Conservation (phyloP, 176 grass and related monocot species). For the Areca catechu region DNA sequence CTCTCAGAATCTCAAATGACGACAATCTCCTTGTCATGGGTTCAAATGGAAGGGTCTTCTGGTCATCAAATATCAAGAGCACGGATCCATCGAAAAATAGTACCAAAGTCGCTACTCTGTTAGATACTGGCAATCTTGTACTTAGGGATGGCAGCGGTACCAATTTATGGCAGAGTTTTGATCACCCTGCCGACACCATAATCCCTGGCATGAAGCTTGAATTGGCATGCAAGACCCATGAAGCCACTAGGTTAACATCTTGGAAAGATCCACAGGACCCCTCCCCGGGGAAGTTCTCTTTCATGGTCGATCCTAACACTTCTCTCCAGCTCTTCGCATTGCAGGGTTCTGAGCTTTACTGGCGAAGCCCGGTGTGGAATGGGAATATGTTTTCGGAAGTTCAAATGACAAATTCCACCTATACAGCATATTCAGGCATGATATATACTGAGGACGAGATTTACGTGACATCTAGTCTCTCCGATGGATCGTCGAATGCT, state of each 20-base stretch:
- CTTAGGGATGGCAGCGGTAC: neutral
- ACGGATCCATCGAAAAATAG: neutral
- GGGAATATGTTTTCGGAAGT: neutral
- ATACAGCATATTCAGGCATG: neutral
- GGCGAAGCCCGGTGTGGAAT: neutral
- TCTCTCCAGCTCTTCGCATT: neutral
- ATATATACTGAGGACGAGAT: neutral
- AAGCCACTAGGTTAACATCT: neutral
- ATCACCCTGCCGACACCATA: conserved; percentile 20
- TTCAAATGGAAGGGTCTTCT: conserved; percentile 1
- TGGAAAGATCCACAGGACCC: conserved; percentile 8
- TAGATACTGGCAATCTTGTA: conserved; percentile 23
- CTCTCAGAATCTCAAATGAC: conserved; percentile 7
- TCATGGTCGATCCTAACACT: neutral
- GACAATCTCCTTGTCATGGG: conserved; percentile 22
- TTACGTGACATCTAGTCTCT: conserved; percentile 1
- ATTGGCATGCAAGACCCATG: conserved; percentile 7
- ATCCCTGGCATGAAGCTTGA: conserved; percentile 34
- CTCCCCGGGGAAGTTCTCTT: conserved; percentile 6
- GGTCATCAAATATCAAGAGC: conserved; percentile 13
- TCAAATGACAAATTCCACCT: conserved; percentile 1
- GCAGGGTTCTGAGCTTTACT: conserved; percentile 1
- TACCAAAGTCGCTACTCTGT: neutral
- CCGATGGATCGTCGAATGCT: conserved; percentile 7
- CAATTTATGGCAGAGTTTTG: conserved; percentile 34